These are phyloP conservation scores for Styphnolobium japonicum DNA, from an alignment of 306 rosid genomes.

Conservation along the genomic window DNA sequence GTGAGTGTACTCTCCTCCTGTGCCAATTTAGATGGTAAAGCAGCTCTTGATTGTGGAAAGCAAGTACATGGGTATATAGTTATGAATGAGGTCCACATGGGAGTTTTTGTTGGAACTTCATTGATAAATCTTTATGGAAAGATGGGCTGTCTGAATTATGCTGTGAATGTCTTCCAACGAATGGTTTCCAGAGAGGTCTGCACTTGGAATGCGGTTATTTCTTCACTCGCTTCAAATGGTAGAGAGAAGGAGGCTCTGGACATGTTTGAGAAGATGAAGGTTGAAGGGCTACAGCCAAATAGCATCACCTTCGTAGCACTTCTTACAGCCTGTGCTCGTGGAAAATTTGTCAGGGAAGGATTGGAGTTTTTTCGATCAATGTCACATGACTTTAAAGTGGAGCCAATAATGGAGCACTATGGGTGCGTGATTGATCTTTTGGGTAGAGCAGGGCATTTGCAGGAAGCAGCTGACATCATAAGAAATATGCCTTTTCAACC, in stretches of 20 bases:
- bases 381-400: conserved; percentile 41
- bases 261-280: conserved; percentile 58
- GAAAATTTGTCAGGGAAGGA: conserved; percentile 48
- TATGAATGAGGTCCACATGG: conserved; percentile 37
- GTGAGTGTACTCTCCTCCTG: conserved; percentile 63
- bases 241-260: conserved; percentile 60
- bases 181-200: conserved; percentile 53
- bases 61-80: conserved; percentile 57
- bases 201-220: conserved; percentile 85
- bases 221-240: conserved; percentile 65
- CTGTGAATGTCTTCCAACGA: conserved; percentile 39
- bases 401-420: conserved; percentile 61
- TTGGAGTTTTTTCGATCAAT: conserved; percentile 56
- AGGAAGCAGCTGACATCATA: conserved; percentile 58
- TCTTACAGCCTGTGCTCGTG: conserved; percentile 80
- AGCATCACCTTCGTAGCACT: conserved; percentile 60
- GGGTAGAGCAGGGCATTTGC: conserved; percentile 69
- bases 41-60: conserved; percentile 56
- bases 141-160: conserved; percentile 50
- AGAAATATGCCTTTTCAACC: conserved; percentile 69
- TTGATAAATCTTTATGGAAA: conserved; percentile 73
- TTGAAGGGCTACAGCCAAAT: conserved; percentile 47
- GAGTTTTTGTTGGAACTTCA: conserved; percentile 59
- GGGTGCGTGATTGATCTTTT: conserved; percentile 77
- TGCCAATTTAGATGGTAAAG: conserved; percentile 48